Conservation (phyloP, 2,329 filamentous ascomycete genomes). For the Trichoderma pleuroti region DNA sequence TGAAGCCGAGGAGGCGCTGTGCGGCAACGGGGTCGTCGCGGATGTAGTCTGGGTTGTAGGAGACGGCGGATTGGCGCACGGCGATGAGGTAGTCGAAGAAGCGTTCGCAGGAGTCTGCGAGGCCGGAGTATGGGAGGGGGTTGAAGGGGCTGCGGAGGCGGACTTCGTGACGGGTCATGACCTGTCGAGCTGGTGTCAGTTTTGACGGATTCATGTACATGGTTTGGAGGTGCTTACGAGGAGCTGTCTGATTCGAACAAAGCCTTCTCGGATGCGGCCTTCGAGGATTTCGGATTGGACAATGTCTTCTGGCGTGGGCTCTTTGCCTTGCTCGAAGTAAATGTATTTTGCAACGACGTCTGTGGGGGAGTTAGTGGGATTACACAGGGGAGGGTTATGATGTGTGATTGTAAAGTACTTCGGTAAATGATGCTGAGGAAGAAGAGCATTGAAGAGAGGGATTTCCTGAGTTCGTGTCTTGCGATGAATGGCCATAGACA, state of each 20-base stretch:
- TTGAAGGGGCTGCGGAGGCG: slow-evolving; percentile 56
- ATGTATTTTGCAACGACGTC: slow-evolving; percentile 54
- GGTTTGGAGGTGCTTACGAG: slow-evolving; percentile 34
- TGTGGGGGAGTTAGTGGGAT: slow-evolving; percentile 21
- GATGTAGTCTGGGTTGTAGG: slow-evolving; percentile 53
- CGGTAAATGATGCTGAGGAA: slow-evolving; percentile 57
- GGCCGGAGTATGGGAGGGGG: slow-evolving; percentile 52
- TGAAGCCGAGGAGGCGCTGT: slow-evolving; percentile 46
- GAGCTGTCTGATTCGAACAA: slow-evolving; percentile 55
- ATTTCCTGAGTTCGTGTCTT: slow-evolving; percentile 54
- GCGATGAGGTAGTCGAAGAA: slow-evolving; percentile 59
- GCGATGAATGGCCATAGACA: slow-evolving; percentile 60
- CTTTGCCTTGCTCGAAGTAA: slow-evolving; percentile 53
- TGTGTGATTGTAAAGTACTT: slow-evolving; percentile 31
- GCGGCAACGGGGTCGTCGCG: slow-evolving; percentile 48
- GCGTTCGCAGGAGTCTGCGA: slow-evolving; percentile 53
- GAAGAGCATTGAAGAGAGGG: slow-evolving; percentile 54
- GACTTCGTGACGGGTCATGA: slow-evolving; percentile 56
- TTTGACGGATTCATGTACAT: not conserved
- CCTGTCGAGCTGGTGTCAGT: slow-evolving; percentile 26
- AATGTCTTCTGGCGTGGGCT: slow-evolving; percentile 50
- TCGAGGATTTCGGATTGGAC: slow-evolving; percentile 55
- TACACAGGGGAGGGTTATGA: not conserved
- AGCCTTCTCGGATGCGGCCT: slow-evolving; percentile 57
- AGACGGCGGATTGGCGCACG: slow-evolving; percentile 55